phyloP scores from a whole-genome alignment of 23 red algal genomes.

The Cyanidium caldarium region DNA sequence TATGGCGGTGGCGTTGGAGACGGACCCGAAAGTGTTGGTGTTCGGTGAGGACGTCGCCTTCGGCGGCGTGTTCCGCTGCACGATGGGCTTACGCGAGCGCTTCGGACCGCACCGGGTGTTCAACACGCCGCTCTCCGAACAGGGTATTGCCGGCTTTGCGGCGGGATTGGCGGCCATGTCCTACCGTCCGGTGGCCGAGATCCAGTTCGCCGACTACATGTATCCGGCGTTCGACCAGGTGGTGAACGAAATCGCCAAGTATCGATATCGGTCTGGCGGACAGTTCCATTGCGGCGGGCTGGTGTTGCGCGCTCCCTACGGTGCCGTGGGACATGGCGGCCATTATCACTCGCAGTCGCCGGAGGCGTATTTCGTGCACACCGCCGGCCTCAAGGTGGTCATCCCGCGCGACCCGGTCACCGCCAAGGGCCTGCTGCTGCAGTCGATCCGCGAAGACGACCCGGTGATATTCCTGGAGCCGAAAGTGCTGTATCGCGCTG shows the following conservation, averaged over 20 bases:
- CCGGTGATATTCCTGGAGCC: slow-evolving; percentile 62
- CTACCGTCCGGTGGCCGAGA: slow-evolving; percentile 26
- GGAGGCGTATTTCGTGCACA: slow-evolving; percentile 45
- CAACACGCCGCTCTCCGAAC: slow-evolving; percentile 63
- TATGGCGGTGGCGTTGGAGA: slow-evolving; percentile 9
- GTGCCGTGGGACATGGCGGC: slow-evolving; percentile 47
- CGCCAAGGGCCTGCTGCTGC: slow-evolving; percentile 46
- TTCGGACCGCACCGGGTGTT: slow-evolving; percentile 39
- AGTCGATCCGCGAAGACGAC: slow-evolving; percentile 21
- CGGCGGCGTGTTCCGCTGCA: slow-evolving; percentile 55
- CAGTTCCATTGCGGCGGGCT: slow-evolving; percentile 28
- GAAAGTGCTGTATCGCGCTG: slow-evolving; percentile 35
- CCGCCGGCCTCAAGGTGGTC: slow-evolving; percentile 46
- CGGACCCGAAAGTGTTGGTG: slow-evolving; percentile 14
- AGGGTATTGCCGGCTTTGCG: slow-evolving; percentile 35
- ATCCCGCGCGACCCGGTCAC: slow-evolving; percentile 17
- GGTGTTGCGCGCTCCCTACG: slow-evolving; percentile 33
- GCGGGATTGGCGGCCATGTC: slow-evolving; percentile 32
- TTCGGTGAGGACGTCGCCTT: slow-evolving; percentile 65
- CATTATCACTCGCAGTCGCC: slow-evolving; percentile 44
- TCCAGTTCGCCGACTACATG: slow-evolving; percentile 70
- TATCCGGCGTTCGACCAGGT: slow-evolving; percentile 49
- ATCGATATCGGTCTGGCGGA: slow-evolving; percentile 43
- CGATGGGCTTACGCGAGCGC: slow-evolving; percentile 9
- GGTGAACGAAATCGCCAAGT: slow-evolving; percentile 49